phyloP scores from a whole-genome alignment of 164 flowering plant species.

The Akebia trifoliata region DNA sequence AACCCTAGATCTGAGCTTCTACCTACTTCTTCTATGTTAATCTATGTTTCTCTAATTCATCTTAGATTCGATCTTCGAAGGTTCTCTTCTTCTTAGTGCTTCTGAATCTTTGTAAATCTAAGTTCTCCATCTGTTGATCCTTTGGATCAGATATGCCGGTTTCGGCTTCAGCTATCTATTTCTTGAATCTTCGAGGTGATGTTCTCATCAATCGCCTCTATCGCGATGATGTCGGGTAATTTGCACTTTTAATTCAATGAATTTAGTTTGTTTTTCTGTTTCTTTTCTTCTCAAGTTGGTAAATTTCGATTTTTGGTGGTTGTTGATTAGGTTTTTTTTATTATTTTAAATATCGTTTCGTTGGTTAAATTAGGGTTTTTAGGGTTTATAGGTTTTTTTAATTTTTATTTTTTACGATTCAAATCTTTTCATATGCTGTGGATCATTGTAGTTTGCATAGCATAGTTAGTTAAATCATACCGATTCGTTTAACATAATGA shows the following conservation, averaged over 20 bases:
- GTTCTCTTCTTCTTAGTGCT: background rate
- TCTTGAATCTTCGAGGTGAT: constrained; percentile 93
- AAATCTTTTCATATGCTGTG: too few relatives aligned
- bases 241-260: background rate
- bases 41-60: constrained; percentile 1
- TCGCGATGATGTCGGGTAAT: constrained; percentile 95
- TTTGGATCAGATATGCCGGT: constrained; percentile 74
- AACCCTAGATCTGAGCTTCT: constrained; percentile 15
- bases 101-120: background rate
- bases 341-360: background rate
- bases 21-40: background rate
- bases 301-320: background rate
- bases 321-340: background rate
- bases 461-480: too few relatives aligned
- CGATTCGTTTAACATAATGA: too few relatives aligned
- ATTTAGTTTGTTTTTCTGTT: background rate
- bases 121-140: constrained; percentile 6
- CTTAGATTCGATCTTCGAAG: constrained; percentile 7
- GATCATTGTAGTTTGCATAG: too few relatives aligned
- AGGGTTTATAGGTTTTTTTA: too few relatives aligned
- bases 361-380: background rate
- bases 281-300: background rate
- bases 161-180: constrained; percentile 96
- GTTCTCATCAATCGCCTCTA: constrained; percentile 99
- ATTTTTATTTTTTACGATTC: too few relatives aligned